Conservation (phyloP, 179 eudicot genomes). For the Silene noctiflora region DNA sequence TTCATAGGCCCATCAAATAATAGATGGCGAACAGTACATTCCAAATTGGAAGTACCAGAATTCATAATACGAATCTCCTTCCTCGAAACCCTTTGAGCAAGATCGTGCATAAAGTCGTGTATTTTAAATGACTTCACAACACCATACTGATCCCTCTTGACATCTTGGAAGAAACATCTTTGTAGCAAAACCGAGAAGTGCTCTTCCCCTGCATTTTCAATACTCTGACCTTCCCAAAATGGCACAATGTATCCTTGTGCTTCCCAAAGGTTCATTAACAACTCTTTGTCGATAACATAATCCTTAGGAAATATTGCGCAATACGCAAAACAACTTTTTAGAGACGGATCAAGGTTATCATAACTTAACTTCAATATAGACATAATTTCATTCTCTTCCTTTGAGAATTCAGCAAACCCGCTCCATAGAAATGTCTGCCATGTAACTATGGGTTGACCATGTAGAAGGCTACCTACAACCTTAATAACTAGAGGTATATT, state of each 20-base stretch:
- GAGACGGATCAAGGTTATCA: slow-evolving; percentile 22
- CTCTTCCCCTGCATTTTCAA: slow-evolving; percentile 26
- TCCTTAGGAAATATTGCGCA: slow-evolving; percentile 41
- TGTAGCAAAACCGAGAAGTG: slow-evolving; percentile 4
- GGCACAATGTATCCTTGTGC: slow-evolving; percentile 26
- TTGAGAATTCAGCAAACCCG: not conserved
- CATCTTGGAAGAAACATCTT: slow-evolving; percentile 38
- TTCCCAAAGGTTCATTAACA: not conserved
- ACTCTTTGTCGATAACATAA: slow-evolving; percentile 20
- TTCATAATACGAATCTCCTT: not conserved
- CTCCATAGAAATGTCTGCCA: slow-evolving; percentile 14
- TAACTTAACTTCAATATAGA: slow-evolving; percentile 4
- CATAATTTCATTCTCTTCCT: not conserved
- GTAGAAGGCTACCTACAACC: not conserved
- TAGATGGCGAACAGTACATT: not conserved
- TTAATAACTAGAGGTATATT: not conserved
- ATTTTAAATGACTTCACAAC: slow-evolving; percentile 25
- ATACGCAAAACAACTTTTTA: slow-evolving; percentile 37
- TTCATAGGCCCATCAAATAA: no score
- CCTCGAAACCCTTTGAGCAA: slow-evolving; percentile 28
- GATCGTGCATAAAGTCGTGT: slow-evolving; percentile 45
- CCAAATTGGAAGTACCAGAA: not conserved
- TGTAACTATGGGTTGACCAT: not conserved
- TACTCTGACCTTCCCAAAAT: slow-evolving; percentile 6
- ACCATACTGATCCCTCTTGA: slow-evolving; percentile 16